A percentile compares a stretch with the other conserved stretches of the same genome.
These are phyloP conservation scores for Coleophoma cylindrospora DNA, from an alignment of 2,329 filamentous ascomycete genomes.

Conservation along the genomic window DNA sequence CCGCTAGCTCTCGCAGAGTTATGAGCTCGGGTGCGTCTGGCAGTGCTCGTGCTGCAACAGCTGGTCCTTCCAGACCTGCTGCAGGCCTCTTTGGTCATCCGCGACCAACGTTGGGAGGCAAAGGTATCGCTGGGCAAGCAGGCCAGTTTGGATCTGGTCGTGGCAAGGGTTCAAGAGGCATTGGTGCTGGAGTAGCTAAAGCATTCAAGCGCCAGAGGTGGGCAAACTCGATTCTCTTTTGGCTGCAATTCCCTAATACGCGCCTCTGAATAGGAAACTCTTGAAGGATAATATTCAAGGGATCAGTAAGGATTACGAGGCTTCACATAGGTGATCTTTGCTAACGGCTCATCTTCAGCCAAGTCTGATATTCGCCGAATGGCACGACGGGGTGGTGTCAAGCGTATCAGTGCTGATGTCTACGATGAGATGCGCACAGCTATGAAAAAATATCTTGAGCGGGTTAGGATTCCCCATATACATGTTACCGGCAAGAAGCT, in stretches of 20 bases:
- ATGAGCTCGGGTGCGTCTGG: no score
- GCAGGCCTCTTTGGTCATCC: no score
- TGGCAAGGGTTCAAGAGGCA: slow-evolving; percentile 7
- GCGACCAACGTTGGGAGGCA: background rate
- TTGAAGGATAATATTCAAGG: slow-evolving; percentile 41
- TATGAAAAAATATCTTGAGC: slow-evolving; percentile 36
- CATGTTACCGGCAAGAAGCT: background rate
- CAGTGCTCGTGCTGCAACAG: no score
- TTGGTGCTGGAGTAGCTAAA: slow-evolving; percentile 5
- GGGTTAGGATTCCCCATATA: background rate
- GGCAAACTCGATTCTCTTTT: no score
- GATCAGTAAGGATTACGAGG: slow-evolving; percentile 37
- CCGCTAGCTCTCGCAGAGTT: no score
- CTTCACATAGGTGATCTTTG: background rate
- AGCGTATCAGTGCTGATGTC: slow-evolving; percentile 60
- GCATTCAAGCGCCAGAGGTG: slow-evolving; percentile 3
- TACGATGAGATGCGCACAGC: slow-evolving; percentile 56
- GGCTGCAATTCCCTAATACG: no score
- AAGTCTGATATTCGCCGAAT: slow-evolving; percentile 56
- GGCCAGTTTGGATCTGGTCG: background rate
- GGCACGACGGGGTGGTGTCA: slow-evolving; percentile 72
- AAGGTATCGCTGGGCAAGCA: background rate
- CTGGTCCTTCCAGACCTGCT: no score
- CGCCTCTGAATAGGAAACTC: slow-evolving; percentile 35
- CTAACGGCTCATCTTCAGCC: slow-evolving; percentile 30